Conservation (phyloP, 805 yeast genomes). For the Saccharomycopsis amapae region DNA sequence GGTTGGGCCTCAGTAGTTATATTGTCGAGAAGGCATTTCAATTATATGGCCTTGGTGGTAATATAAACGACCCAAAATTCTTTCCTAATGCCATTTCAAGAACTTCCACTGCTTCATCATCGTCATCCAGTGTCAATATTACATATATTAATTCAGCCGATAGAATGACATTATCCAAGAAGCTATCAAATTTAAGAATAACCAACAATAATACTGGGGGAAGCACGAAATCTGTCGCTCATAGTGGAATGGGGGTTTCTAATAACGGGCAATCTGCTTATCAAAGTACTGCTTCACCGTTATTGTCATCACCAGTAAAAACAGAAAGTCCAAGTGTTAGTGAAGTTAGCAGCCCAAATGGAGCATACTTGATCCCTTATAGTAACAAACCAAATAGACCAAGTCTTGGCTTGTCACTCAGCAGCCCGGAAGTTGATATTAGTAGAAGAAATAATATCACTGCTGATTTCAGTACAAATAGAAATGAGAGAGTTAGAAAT, state of each 20-base stretch:
- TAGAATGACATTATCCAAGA: conserved; percentile 16
- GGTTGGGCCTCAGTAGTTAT: conserved; percentile 17
- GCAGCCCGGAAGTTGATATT: too few species aligned
- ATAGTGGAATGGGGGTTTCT: too few species aligned
- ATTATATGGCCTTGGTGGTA: not conserved
- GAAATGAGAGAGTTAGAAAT: too few species aligned
- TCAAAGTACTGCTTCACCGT: too few species aligned
- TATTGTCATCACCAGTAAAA: not conserved
- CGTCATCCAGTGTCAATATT: conserved; percentile 4
- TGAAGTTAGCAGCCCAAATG: not conserved
- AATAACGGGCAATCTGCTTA: too few species aligned
- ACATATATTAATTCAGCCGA: conserved; percentile 7
- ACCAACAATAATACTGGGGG: conserved; percentile 9
- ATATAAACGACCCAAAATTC: not conserved
- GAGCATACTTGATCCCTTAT: not conserved
- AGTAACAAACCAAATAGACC: not conserved
- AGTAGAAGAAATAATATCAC: too few species aligned
- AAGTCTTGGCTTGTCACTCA: too few species aligned
- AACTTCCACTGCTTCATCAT: conserved; percentile 17
- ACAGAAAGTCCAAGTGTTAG: not conserved
- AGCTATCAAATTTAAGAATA: conserved; percentile 17
- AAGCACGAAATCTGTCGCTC: too few species aligned
- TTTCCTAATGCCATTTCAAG: conserved; percentile 7
- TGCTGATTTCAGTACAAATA: too few species aligned
- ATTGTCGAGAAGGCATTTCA: conserved; percentile 7